These are phyloP conservation scores for Triticum dicoccoides DNA, from an alignment of 176 grass and related monocot genomes.

Conservation along the genomic window DNA sequence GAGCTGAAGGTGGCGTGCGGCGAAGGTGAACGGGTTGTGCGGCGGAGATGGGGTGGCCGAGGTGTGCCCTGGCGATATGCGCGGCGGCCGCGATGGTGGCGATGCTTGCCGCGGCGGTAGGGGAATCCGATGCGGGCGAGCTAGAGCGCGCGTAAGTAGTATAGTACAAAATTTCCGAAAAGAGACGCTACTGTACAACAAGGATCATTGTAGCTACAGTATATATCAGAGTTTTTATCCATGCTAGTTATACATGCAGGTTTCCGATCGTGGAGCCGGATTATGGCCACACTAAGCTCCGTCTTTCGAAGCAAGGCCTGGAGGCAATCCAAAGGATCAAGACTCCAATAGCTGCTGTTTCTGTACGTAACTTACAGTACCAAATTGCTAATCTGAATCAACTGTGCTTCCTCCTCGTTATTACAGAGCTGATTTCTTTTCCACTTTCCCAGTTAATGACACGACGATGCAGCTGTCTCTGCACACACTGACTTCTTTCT, in stretches of 20 bases:
- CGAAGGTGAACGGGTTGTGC: background rate
- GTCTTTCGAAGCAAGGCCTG: slow-evolving; percentile 67
- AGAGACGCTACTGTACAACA: too few species aligned
- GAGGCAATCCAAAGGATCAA: slow-evolving; percentile 81
- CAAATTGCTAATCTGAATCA: background rate
- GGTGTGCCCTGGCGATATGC: background rate
- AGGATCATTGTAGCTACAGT: background rate
- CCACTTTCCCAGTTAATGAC: background rate
- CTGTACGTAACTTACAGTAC: slow-evolving; percentile 35
- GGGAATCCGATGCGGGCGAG: background rate
- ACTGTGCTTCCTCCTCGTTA: background rate
- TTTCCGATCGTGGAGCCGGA: slow-evolving; percentile 97
- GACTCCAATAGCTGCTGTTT: slow-evolving; percentile 73
- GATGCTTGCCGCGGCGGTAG: background rate
- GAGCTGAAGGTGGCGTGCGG: background rate
- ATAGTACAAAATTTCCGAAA: too few species aligned
- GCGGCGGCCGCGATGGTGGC: background rate
- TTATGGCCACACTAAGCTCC: slow-evolving; percentile 73
- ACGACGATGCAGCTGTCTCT: background rate
- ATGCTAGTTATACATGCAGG: slow-evolving; percentile 40
- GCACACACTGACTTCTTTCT: background rate
- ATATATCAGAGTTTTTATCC: background rate
- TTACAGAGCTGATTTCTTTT: background rate
- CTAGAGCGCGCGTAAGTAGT: background rate
- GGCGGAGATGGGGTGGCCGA: background rate